These are phyloP conservation scores for Ceratocystis harringtonii DNA, from an alignment of 2,329 filamentous ascomycete genomes.

Conservation along the genomic window DNA sequence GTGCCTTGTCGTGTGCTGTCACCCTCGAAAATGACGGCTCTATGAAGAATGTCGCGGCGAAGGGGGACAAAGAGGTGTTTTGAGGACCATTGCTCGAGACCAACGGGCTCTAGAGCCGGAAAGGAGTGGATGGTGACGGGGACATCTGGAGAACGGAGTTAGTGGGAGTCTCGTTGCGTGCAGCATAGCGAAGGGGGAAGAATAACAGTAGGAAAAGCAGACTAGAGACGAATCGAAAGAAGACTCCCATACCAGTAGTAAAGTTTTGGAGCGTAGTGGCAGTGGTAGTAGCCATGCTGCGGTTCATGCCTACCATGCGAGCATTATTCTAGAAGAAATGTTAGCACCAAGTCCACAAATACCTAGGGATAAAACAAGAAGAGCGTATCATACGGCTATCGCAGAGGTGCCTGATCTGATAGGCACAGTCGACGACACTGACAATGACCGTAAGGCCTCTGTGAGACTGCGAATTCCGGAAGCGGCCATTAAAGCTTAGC, in stretches of 20 bases:
- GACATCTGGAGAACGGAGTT: conserved; percentile 42
- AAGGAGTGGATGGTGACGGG: conserved; percentile 81
- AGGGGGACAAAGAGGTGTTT: conserved; percentile 78
- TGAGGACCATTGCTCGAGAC: conserved; percentile 61
- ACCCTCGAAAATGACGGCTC: conserved; percentile 83
- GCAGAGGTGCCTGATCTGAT: not conserved
- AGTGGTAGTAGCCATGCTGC: conserved; percentile 43
- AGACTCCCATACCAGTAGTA: conserved; percentile 30
- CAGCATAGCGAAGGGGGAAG: not conserved
- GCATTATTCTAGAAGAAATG: not conserved
- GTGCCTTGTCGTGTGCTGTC: conserved; percentile 79
- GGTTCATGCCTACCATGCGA: conserved; percentile 16
- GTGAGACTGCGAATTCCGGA: conserved; percentile 35
- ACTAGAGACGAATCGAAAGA: too few relatives aligned
- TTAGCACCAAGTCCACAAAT: not conserved
- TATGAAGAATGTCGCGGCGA: conserved; percentile 80
- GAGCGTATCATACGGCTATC: not conserved
- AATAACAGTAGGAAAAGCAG: too few relatives aligned
- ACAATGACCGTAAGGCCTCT: conserved; percentile 37
- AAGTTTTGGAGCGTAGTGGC: conserved; percentile 28
- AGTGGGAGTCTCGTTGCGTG: not conserved
- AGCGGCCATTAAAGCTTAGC: conserved; percentile 27
- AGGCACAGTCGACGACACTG: not conserved
- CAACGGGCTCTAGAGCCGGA: conserved; percentile 69
- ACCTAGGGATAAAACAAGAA: not conserved